phyloP scores from a whole-genome alignment of 352 stramenopile species.

The Globisporangium nunn region DNA sequence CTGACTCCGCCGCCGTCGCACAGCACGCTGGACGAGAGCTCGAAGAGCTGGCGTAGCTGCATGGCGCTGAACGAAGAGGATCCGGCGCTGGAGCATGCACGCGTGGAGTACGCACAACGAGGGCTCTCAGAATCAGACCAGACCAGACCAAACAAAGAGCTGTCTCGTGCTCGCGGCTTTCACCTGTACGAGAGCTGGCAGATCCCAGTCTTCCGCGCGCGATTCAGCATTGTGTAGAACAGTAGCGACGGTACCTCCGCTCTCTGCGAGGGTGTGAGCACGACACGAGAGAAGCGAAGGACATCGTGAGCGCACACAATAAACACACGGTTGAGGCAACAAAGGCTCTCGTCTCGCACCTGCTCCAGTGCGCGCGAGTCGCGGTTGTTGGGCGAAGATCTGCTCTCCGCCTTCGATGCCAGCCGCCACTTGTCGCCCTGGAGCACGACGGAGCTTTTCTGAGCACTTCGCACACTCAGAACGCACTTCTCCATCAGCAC shows the following conservation, averaged over 20 bases:
- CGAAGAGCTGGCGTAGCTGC: conserved; percentile 53
- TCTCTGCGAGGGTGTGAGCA: conserved; percentile 15
- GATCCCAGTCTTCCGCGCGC: conserved; percentile 52
- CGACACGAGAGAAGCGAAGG: background rate
- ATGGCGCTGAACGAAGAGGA: conserved; percentile 20
- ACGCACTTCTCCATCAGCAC: conserved; percentile 39
- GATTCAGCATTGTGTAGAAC: conserved; percentile 70
- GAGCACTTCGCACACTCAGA: conserved; percentile 29
- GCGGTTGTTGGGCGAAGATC: background rate
- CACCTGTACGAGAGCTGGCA: conserved; percentile 58
- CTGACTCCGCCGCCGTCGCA: conserved; percentile 30
- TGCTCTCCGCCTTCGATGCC: conserved; percentile 9
- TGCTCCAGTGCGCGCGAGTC: conserved; percentile 39
- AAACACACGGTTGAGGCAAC: background rate
- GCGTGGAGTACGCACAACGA: background rate
- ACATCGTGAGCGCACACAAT: background rate
- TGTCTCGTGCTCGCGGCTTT: no score
- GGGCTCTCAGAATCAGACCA: background rate
- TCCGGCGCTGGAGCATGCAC: conserved; percentile 16
- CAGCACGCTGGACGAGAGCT: conserved; percentile 50
- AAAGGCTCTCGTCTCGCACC: conserved; percentile 13
- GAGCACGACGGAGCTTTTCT: conserved; percentile 5
- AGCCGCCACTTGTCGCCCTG: conserved; percentile 13
- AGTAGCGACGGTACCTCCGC: conserved; percentile 53
- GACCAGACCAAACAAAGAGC: background rate